Base-by-base conservation (phyloP, 2,329 filamentous ascomycete genomes). In the Reticulascus tulasneorum region DNA sequence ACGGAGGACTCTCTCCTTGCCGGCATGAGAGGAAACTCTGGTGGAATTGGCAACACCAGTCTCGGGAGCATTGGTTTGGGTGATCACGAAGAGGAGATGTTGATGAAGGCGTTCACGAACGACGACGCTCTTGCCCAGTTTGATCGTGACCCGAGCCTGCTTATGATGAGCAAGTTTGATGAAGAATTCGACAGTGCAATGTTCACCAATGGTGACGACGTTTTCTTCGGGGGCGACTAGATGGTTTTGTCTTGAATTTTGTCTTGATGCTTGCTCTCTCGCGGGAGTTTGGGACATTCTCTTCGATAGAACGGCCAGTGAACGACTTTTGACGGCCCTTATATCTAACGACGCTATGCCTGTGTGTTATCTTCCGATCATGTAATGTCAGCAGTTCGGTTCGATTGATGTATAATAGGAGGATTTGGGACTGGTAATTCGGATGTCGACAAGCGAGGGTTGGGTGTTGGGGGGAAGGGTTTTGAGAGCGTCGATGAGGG, bases 141-240 rank as follows among this genome's bases (percentile, higher is more conserved):
- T 8, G 66, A 71, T 38, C 60, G 62, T 24, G 69, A 73, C 23
- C 52, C 67, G 20, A 64, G 56, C 52, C 64, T 73, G 62, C 56
- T 73, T 33, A 64, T 72, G 59, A 63, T 72, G 49, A 63, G 56
- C 56, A 75, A 75, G 55, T 75, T 73, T 47, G 72, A 75, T 35
- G 73, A 77, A 27, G 69, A 71, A 27, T 73, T 69, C 35, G 67
- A 73, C 41, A 64, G 60, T 37, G 48, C 58, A 6, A 71, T 78
- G 69, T 75, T 77, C 46, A 64, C 60, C 19, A 62, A 63, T 44
- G 63, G 59, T 41, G 69, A 73, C 37, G 72, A 76, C 42, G 58
- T 75, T 37, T 74, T 77, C 48, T 77, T 75, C 48, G 62, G 65
- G 33, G 62, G 46, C 44, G 33, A 33, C 9, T 9, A 27, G 9